Evolutionary conservation across 2,329 filamentous ascomycete genomes (phyloP).

Genomic region (Camillea tinctor): DNA sequence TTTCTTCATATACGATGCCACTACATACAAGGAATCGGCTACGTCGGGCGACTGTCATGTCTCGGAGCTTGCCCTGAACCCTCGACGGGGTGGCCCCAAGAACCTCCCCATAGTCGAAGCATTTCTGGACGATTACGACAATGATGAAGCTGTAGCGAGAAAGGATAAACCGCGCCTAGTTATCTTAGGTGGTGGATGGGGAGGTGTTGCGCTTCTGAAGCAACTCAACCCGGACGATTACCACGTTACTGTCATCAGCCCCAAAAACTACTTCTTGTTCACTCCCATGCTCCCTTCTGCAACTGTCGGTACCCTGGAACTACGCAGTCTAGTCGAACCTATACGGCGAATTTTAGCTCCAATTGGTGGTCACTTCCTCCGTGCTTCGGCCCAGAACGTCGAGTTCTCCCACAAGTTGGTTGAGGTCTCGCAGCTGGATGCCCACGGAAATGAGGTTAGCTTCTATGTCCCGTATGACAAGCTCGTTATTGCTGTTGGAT

Average conservation of each 20-base stretch:
- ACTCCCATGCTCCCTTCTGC: constrained; percentile 97
- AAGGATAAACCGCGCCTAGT: constrained; percentile 92
- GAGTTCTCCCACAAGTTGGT: constrained; percentile 90
- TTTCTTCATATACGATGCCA: constrained; percentile 93
- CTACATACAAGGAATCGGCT: constrained; percentile 76
- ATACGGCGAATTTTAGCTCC: constrained; percentile 79
- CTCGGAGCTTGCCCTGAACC: constrained; percentile 79
- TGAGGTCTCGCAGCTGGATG: constrained; percentile 74
- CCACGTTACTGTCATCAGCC: constrained; percentile 92
- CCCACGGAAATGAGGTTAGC: constrained; percentile 67
- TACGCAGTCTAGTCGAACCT: constrained; percentile 89
- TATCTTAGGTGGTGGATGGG: constrained; percentile 92
- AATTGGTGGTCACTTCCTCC: constrained; percentile 84
- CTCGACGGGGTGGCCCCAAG: constrained; percentile 84
- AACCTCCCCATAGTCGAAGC: constrained; percentile 89
- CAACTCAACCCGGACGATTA: constrained; percentile 87
- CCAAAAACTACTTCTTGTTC: constrained; percentile 95
- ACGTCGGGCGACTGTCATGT: constrained; percentile 73
- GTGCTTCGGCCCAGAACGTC: constrained; percentile 81
- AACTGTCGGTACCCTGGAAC: constrained; percentile 90
- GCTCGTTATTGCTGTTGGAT: constrained; percentile 87
- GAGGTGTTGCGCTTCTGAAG: constrained; percentile 87
- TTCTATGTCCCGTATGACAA: constrained; percentile 99
- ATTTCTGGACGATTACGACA: constrained; percentile 86
- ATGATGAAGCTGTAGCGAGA: constrained; percentile 62